Evolutionary conservation across 768 basidiomycete species (phyloP).

Genomic region (Suillus americanus): DNA sequence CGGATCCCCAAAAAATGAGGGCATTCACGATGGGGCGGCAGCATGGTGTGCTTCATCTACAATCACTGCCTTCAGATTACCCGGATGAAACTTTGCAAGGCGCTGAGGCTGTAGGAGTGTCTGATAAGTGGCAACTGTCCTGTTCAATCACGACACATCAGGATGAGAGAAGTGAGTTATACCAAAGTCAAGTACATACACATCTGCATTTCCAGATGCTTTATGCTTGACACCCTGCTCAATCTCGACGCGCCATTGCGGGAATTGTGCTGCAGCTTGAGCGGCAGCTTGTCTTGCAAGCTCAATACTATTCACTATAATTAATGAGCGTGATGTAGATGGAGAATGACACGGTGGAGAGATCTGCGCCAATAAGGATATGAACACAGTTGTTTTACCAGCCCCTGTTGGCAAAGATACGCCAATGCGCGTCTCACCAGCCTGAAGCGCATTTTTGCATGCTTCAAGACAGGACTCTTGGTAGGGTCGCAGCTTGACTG

Average conservation of each 20-base stretch:
- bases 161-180: background rate
- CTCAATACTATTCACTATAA: conserved; percentile 89
- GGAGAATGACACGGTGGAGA: conserved; percentile 41
- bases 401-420: conserved; percentile 85
- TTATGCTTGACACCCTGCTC: conserved; percentile 80
- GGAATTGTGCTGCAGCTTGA: conserved; percentile 65
- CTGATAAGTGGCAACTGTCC: conserved; percentile 89
- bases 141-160: conserved; percentile 24
- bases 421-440: conserved; percentile 74
- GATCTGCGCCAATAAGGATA: conserved; percentile 73
- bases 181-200: conserved; percentile 44
- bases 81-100: conserved; percentile 73
- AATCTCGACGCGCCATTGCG: conserved; percentile 82
- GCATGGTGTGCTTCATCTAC: conserved; percentile 97
- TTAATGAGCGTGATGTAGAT: conserved; percentile 58
- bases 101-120: conserved; percentile 67
- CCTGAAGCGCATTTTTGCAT: conserved; percentile 67
- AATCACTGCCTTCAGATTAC: conserved; percentile 68
- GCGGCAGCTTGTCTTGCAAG: conserved; percentile 83
- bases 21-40: conserved; percentile 82
- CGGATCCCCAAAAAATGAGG: background rate
- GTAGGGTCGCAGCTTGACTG: conserved; percentile 68
- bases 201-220: conserved; percentile 80
- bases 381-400: conserved; percentile 91
- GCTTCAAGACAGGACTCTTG: conserved; percentile 79